phyloP scores from a whole-genome alignment of 2,329 filamentous ascomycete genomes.

The Trichoderma afroharzianum region DNA sequence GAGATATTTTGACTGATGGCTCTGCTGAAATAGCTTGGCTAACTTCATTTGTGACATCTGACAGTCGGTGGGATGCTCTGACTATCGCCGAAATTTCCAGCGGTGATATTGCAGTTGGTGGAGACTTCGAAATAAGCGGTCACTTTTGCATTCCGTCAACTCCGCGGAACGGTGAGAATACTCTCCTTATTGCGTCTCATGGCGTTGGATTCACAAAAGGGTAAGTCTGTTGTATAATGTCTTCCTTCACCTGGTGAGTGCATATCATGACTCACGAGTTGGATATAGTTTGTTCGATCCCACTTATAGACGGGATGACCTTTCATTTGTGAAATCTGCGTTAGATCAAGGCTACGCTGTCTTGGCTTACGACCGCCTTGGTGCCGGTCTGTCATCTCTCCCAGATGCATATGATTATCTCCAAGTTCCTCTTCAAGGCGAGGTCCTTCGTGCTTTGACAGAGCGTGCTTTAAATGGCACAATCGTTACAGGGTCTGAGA shows the following conservation, averaged over 20 bases:
- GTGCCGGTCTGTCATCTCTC: not conserved
- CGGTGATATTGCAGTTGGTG: not conserved
- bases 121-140: not conserved
- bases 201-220: not conserved
- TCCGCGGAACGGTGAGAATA: not conserved
- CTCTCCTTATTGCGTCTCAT: not conserved
- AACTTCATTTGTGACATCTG: not conserved
- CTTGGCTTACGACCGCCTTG: not conserved
- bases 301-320: not conserved
- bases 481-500: not conserved
- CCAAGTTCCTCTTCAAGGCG: not conserved
- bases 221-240: not conserved
- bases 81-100: not conserved
- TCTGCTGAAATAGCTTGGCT: not conserved
- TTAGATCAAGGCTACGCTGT: not conserved
- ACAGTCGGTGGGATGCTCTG: not conserved
- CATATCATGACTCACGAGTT: not conserved
- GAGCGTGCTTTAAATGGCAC: not conserved
- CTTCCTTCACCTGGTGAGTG: not conserved
- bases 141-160: not conserved
- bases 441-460: not conserved
- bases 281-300: not conserved
- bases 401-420: not conserved
- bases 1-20: not conserved
- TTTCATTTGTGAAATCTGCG: not conserved